phyloP scores from a whole-genome alignment of 2,329 filamentous ascomycete species.

The Diplodia scrobiculata region DNA sequence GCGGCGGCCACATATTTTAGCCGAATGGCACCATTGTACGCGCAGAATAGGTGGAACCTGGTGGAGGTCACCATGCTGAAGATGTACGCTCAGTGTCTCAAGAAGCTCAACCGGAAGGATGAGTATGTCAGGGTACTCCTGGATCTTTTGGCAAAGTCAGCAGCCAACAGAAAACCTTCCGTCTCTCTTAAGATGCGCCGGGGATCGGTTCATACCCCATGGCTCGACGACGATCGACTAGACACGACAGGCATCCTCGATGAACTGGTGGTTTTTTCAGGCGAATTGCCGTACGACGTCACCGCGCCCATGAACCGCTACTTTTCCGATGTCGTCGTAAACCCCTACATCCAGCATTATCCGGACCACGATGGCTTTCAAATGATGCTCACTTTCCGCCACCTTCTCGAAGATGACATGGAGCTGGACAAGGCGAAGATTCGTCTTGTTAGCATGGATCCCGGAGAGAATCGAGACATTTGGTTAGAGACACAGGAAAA shows the following conservation, averaged over 20 bases:
- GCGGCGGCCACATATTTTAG: constrained; percentile 77
- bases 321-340: constrained; percentile 69
- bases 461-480: constrained; percentile 66
- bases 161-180: constrained; percentile 39
- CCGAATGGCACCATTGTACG: constrained; percentile 76
- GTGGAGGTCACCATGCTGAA: constrained; percentile 82
- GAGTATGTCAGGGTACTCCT: constrained; percentile 78
- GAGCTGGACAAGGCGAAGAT: constrained; percentile 66
- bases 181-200: constrained; percentile 31
- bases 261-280: constrained; percentile 53
- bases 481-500: constrained; percentile 59
- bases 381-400: constrained; percentile 67
- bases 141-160: constrained; percentile 70
- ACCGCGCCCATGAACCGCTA: constrained; percentile 71
- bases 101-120: constrained; percentile 71
- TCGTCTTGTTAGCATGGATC: constrained; percentile 60
- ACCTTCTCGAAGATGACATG: constrained; percentile 71
- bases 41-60: constrained; percentile 73
- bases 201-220: constrained; percentile 30
- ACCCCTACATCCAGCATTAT: constrained; percentile 69
- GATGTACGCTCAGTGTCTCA: constrained; percentile 81
- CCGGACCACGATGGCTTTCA: constrained; percentile 74
- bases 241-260: constrained; percentile 44
- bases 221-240: constrained; percentile 46
- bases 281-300: constrained; percentile 61